phyloP scores from a whole-genome alignment of 257 asterid species.

The Schizonepeta tenuifolia region DNA sequence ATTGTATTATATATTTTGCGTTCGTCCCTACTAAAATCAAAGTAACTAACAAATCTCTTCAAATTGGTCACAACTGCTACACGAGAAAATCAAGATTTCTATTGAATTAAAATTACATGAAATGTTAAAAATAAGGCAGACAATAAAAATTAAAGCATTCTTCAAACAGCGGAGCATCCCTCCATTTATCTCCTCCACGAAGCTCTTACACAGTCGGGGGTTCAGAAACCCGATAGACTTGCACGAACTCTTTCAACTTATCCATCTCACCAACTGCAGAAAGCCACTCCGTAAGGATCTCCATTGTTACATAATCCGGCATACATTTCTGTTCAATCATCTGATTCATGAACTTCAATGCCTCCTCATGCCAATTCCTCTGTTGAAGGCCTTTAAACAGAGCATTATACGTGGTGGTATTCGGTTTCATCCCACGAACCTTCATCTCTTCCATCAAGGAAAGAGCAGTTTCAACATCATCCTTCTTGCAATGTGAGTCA shows the following conservation, averaged over 20 bases:
- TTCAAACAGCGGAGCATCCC: neutral
- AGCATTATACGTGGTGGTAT: slow-evolving; percentile 73
- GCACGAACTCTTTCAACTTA: slow-evolving; percentile 55
- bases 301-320: slow-evolving; percentile 87
- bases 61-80: too few species aligned
- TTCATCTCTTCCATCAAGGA: slow-evolving; percentile 72
- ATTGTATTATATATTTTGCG: too few species aligned
- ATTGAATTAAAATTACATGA: neutral
- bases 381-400: slow-evolving; percentile 69
- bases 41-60: neutral
- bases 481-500: slow-evolving; percentile 65
- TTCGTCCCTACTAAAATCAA: too few species aligned
- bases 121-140: neutral
- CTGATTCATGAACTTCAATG: slow-evolving; percentile 71
- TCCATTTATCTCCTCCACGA: neutral
- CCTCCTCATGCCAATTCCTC: slow-evolving; percentile 66
- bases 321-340: slow-evolving; percentile 69
- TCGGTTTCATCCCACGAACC: slow-evolving; percentile 60
- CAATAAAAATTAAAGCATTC: too few species aligned
- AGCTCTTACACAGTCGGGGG: slow-evolving; percentile 20
- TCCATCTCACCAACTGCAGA: slow-evolving; percentile 68
- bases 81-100: neutral
- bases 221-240: slow-evolving; percentile 52
- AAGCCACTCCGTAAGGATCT: slow-evolving; percentile 77
- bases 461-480: slow-evolving; percentile 63